Conservation (phyloP, 306 rosid species). For the Dryas alaskensis region DNA sequence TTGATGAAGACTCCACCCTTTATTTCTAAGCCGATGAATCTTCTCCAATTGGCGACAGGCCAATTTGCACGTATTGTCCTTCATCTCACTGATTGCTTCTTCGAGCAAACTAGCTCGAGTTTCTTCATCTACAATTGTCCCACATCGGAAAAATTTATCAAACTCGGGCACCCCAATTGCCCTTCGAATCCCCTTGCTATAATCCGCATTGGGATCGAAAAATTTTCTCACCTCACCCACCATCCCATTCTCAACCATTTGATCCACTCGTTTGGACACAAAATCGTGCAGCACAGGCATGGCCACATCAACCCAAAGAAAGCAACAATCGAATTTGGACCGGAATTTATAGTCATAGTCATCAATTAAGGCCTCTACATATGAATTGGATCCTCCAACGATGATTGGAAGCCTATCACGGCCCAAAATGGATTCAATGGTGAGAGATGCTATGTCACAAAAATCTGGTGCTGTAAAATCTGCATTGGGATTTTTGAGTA, state of each 20-base stretch:
- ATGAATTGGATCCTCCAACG: conserved; percentile 90
- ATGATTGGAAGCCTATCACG: conserved; percentile 58
- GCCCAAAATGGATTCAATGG: conserved; percentile 42
- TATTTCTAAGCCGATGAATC: conserved; percentile 51
- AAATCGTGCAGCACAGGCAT: conserved; percentile 42
- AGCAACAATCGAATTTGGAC: conserved; percentile 56
- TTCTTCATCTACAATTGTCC: conserved; percentile 26
- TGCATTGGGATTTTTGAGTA: conserved; percentile 32
- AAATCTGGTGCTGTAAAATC: conserved; percentile 60
- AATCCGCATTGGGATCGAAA: conserved; percentile 48
- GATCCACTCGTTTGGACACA: conserved; percentile 57
- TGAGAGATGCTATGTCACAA: conserved; percentile 32
- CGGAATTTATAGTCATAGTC: conserved; percentile 42
- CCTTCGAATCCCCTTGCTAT: conserved; percentile 52
- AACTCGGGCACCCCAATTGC: conserved; percentile 94
- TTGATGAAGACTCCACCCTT: conserved; percentile 64
- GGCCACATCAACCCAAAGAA: conserved; percentile 74
- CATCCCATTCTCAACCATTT: conserved; percentile 65
- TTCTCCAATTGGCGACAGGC: conserved; percentile 58
- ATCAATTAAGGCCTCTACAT: conserved; percentile 64
- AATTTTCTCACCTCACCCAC: conserved; percentile 47
- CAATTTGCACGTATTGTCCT: conserved; percentile 54
- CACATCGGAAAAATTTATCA: conserved; percentile 52
- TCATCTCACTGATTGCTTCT: conserved; percentile 46
- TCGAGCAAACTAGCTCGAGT: conserved; percentile 22